phyloP scores from a whole-genome alignment of 169 alveolate species.

The Toxoplasma gondii region DNA sequence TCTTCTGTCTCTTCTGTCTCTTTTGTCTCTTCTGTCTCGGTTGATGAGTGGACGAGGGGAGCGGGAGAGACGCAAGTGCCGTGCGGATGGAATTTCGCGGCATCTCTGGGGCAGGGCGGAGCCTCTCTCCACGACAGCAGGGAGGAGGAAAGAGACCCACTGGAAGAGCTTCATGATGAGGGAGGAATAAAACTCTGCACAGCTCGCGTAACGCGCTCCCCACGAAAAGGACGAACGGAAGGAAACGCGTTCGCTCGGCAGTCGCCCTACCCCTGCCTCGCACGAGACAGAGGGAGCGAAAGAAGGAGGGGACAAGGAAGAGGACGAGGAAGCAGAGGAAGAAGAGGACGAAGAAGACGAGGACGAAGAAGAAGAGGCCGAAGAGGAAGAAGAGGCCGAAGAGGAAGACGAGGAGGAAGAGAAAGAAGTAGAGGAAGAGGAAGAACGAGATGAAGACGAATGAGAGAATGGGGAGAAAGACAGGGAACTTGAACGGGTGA shows the following conservation, averaged over 20 bases:
- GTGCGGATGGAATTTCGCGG: too few relatives aligned
- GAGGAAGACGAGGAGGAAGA: conserved; percentile 5
- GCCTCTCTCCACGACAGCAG: neutral
- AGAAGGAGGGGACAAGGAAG: conserved; percentile 9
- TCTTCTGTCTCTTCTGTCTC: too few relatives aligned
- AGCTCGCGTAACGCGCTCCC: conserved; percentile 6
- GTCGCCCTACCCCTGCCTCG: neutral
- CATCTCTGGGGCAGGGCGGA: too few relatives aligned
- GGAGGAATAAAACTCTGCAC: conserved; percentile 1
- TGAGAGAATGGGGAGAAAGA: neutral
- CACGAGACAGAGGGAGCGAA: neutral
- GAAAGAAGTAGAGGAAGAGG: neutral
- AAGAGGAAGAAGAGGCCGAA: neutral
- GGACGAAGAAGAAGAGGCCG: neutral
- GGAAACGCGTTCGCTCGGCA: neutral
- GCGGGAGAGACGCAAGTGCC: too few relatives aligned
- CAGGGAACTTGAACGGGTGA: neutral
- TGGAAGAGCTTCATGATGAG: neutral
- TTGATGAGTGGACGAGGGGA: neutral
- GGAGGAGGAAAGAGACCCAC: neutral
- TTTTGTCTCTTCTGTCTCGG: too few relatives aligned
- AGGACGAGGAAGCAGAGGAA: neutral
- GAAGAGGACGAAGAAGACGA: neutral
- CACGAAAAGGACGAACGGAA: neutral
- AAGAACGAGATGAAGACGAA: neutral